Evolutionary conservation across 257 asterid genomes (phyloP), one percentile per base, ranked within the genome.

Genomic region (Gentiana straminea): DNA sequence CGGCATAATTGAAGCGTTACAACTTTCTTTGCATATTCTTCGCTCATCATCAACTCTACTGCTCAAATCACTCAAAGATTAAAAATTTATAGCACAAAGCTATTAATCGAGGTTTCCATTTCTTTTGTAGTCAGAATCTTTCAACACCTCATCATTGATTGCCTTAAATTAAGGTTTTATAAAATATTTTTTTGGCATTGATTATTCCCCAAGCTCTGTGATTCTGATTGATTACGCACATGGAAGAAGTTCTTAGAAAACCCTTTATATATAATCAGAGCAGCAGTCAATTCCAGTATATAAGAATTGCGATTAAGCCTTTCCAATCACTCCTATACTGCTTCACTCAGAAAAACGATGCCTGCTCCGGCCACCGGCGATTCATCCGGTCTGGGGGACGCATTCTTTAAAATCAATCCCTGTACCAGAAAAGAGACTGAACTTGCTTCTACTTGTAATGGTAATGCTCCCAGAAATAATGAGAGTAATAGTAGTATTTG

Each of bases 191-290:
- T 24, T 24, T 24, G 24, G 24, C 24, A 24, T 24, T 24, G 24
- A 24, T 24, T 24, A 24, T 24, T 24, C 24, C 24, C 24, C 24
- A 24, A 24, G 24, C 35, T 46, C n/a, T 41, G 35, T 15, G 33
- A 24, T 34, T 59, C 4, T 3, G 33, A 34, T 47, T 44, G 39
- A 7, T 10, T 24, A 3, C 37, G 41, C 47, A n/a, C 66, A 68
- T 68, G 81, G 75, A 75, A 55, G 52, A 75, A 55, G 52, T 79
- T 41, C 62, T 75, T 6, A 62, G 56, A 54, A 64, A 61, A 66
- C 70, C 77, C 50, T 70, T 64, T 57, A 73, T 68, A 57, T 33
- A 67, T 33, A 59, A 8, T 0, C 43, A 54, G n/a, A 41, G 39
- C 57, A 41, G 39, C 57, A 51, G 59, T 44, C 49, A 64, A 32